Conservation (phyloP, 1,284 basidiomycete genomes). For the Mycosarcoma maydis region DNA sequence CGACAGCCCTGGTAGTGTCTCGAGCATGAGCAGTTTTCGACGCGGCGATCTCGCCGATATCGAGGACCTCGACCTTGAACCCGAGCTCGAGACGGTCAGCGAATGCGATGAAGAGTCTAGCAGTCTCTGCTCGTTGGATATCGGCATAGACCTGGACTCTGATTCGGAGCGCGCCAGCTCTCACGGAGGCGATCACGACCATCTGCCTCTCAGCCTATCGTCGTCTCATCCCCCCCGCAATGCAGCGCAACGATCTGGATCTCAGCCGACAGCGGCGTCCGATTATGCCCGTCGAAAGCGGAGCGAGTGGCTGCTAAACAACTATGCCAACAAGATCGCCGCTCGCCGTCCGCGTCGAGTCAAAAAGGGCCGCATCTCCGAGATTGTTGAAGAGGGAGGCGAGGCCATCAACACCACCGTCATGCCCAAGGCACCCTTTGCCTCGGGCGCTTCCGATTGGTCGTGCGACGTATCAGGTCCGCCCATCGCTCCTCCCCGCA, state of each 20-base stretch:
- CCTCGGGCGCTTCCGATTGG: conserved; percentile 34
- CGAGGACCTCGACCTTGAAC: conserved; percentile 62
- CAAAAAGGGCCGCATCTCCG: conserved; percentile 59
- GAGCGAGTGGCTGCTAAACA: conserved; percentile 52
- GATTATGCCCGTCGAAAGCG: conserved; percentile 49
- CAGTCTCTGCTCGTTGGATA: conserved; percentile 52
- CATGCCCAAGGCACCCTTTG: conserved; percentile 37
- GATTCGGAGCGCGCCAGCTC: conserved; percentile 48
- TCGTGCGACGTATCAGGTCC: conserved; percentile 51
- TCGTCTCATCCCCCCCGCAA: conserved; percentile 17
- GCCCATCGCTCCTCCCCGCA: conserved; percentile 45
- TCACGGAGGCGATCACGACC: conserved; percentile 34
- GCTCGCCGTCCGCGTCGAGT: conserved; percentile 38
- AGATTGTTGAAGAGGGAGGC: conserved; percentile 58
- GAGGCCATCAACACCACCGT: conserved; percentile 48
- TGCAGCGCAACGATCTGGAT: conserved; percentile 13
- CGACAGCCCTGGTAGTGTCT: conserved; percentile 58
- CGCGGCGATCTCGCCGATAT: conserved; percentile 62
- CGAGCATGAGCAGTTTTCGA: conserved; percentile 55
- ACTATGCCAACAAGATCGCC: conserved; percentile 49
- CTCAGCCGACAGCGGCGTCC: conserved; percentile 35
- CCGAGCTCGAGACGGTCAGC: conserved; percentile 60
- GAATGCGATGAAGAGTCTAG: conserved; percentile 60
- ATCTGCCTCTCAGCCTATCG: conserved; percentile 20
- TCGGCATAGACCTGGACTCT: conserved; percentile 47